Evolutionary conservation across 2,329 filamentous ascomycete genomes (phyloP), one percentile per base, ranked within the genome.

Genomic region (Hypomyces rosellus): DNA sequence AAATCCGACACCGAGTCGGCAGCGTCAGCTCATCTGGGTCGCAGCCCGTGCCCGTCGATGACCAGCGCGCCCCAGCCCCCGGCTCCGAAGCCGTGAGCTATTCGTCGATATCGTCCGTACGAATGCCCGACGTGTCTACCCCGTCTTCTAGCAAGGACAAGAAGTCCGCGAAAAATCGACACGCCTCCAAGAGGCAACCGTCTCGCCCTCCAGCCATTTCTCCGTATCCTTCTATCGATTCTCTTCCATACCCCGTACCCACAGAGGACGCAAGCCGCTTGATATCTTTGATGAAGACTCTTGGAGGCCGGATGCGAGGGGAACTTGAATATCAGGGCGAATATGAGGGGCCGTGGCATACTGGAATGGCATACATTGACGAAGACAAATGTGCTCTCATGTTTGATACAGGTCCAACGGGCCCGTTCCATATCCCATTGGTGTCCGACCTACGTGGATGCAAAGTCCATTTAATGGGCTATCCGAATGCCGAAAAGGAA

Each of bases 261-360:
- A 84, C 82, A 4, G 76, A 80, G 16, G 85, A 90, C 66, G 82
- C 85, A 37, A 85, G 85, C 58, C 86, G 82, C 61, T 77, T 92
- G 22, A 71, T 90, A 48, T 75, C 82, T 59, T 69, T 93, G 53
- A 92, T 93, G 87, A 88, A 84, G 65, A 84, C 78, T 20, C 72
- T 89, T 6, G 86, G 85, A 61, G 88, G 89, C 25, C 80, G 84
- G 57, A 93, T 92, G 88, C 84, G 83, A 59, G 88, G 88, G 50
- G 82, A 85, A 57, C 75, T 90, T 30, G 84, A 88, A 55, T 92
- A 88, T 63, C 81, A 86, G 59, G 74, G 75, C 40, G 80, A 82
- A 36, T 73, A 75, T 13, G 72, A 73, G 20, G 81, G 77, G 14
- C 73, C 77, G 1, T 93, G 88, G 88, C 75, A 78, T 51, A 68